These are phyloP conservation scores for Malus hybrid DNA, from an alignment of 331 rosid genomes.

Conservation along the genomic window DNA sequence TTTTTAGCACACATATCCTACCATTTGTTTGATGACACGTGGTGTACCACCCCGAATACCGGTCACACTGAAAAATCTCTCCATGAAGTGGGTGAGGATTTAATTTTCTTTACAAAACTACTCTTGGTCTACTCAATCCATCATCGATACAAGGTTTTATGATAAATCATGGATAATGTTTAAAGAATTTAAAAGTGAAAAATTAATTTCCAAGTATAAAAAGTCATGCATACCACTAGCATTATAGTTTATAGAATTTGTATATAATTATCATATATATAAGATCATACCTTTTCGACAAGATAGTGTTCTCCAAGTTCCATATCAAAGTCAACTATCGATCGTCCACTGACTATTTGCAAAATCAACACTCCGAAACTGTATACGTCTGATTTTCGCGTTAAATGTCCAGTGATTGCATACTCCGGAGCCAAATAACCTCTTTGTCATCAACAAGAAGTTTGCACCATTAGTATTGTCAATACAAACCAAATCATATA, in stretches of 20 bases:
- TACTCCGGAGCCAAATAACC: conserved; percentile 28
- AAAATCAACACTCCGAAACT: conserved; percentile 25
- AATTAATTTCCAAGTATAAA: no score
- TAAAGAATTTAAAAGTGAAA: background rate
- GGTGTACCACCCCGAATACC: no score
- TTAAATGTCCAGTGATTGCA: conserved; percentile 21
- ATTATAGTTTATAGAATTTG: no score
- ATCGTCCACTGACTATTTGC: conserved; percentile 16
- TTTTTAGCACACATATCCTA: no score
- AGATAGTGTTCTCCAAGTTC: conserved; percentile 23
- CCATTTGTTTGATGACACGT: no score
- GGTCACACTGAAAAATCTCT: no score
- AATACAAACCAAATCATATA: background rate
- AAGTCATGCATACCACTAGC: no score
- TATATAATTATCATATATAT: no score
- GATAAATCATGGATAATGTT: background rate
- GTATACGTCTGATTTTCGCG: conserved; percentile 20
- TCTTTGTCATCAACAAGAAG: background rate
- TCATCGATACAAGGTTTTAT: background rate
- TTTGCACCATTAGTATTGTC: background rate
- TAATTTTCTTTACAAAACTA: background rate
- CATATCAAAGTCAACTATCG: conserved; percentile 18
- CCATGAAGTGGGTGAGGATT: background rate
- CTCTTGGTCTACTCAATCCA: background rate
- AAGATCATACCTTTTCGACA: conserved; percentile 15